phyloP scores from a whole-genome alignment of 2,329 filamentous ascomycete genomes.

The Phaeophleospora eucalypticola region DNA sequence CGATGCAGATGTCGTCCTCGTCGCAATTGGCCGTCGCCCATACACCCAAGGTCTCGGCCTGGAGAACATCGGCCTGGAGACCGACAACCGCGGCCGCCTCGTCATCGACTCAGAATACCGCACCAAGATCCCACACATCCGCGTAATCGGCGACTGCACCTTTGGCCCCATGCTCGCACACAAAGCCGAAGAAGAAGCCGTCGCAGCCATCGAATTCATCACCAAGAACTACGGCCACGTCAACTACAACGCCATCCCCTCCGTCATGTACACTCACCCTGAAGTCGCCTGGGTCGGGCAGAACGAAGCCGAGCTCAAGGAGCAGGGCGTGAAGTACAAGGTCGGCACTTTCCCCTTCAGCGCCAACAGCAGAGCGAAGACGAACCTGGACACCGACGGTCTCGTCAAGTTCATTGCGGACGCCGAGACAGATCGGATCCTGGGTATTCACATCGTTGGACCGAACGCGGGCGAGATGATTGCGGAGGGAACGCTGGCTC shows the following conservation, averaged over 20 bases:
- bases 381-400: conserved; percentile 92
- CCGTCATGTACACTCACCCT: conserved; percentile 99
- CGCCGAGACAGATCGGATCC: conserved; percentile 89
- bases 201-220: conserved; percentile 93
- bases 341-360: conserved; percentile 93
- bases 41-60: conserved; percentile 89
- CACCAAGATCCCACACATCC: conserved; percentile 95
- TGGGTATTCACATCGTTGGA: conserved; percentile 95
- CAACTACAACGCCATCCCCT: conserved; percentile 97
- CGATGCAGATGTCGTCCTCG: conserved; percentile 90
- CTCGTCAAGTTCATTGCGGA: conserved; percentile 97
- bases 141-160: conserved; percentile 90
- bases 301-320: conserved; percentile 94
- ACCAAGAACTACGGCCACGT: conserved; percentile 97
- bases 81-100: conserved; percentile 87
- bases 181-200: conserved; percentile 97
- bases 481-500: conserved; percentile 87
- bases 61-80: conserved; percentile 88
- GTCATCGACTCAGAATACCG: conserved; percentile 99
- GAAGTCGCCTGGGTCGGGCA: conserved; percentile 99
- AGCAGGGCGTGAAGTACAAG: conserved; percentile 83
- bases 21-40: conserved; percentile 91
- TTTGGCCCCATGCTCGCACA: conserved; percentile 96
- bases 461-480: conserved; percentile 99
- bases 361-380: conserved; percentile 98